These are phyloP conservation scores for Sugiyamaella chiloensis DNA, from an alignment of 805 yeast species.

Conservation along the genomic window DNA sequence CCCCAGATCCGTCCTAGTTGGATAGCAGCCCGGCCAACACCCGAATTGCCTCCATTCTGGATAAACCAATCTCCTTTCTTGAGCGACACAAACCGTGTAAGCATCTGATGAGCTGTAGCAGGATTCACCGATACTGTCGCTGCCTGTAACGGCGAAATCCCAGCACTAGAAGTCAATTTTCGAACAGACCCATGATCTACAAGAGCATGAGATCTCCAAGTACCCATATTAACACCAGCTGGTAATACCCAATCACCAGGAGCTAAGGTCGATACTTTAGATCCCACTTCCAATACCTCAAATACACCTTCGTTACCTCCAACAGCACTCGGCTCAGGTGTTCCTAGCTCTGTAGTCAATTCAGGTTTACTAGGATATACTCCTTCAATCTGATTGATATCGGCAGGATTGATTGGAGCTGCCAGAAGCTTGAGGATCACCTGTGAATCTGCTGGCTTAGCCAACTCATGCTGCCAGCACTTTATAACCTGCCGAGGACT, in stretches of 20 bases:
- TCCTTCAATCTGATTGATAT: conserved; percentile 80
- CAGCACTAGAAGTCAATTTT: conserved; percentile 20
- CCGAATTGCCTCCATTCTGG: conserved; percentile 95
- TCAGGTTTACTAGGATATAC: conserved; percentile 78
- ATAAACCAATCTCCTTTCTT: conserved; percentile 80
- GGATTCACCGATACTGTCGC: conserved; percentile 94
- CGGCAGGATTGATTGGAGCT: conserved; percentile 88
- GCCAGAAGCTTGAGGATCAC: conserved; percentile 70
- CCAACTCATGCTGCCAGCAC: conserved; percentile 36
- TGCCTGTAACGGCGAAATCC: conserved; percentile 45
- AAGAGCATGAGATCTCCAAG: conserved; percentile 84
- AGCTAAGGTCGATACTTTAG: conserved; percentile 36
- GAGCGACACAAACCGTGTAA: conserved; percentile 62
- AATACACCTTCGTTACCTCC: conserved; percentile 95
- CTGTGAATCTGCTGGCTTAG: conserved; percentile 34
- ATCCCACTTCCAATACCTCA: conserved; percentile 73
- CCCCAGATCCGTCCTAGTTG: conserved; percentile 82
- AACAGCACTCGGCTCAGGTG: conserved; percentile 66
- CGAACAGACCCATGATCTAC: conserved; percentile 47
- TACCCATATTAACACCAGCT: conserved; percentile 71
- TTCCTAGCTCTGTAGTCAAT: conserved; percentile 43
- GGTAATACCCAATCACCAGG: conserved; percentile 92
- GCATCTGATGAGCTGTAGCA: conserved; percentile 85
- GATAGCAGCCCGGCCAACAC: conserved; percentile 87
- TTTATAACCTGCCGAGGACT: conserved; percentile 39